Base-by-base conservation (phyloP, 2,329 filamentous ascomycete genomes). In the Stylonectria norvegica region DNA sequence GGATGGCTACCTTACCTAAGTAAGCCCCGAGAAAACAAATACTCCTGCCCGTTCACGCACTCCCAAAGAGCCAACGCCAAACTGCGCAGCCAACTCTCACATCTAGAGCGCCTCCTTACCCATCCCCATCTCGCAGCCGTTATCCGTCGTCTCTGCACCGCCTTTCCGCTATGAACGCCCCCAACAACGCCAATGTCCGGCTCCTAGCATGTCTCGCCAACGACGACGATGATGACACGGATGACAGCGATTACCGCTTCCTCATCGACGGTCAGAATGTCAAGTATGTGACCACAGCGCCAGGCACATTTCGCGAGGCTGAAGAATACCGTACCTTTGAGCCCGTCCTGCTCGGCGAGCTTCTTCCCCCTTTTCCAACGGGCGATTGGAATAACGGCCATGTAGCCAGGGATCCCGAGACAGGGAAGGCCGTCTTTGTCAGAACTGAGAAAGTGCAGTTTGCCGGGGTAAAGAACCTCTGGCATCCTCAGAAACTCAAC, bases 381-480 rank as follows among this genome's bases (percentile, higher is more conserved):
- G 65, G 66, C 10, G 60, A 66, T 45, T 71, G 67, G 67, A 71
- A 69, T 40, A 48, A 53, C 32, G 68, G 59, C 33, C 58, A 59
- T 20, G 54, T 71, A 29, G 49, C 56, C 18, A 48, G 51, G 25
- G 43, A 63, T 20, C 28, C 39, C 9, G 33, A 42, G 5, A 55
- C 44, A 2, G 60, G 56, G 17, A 42, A 46, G 5, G 51, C 58
- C 2, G 42, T 48, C 47, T 66, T 67, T 42, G 36, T 51, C 28
- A 36, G 48, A 27, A 53, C 52, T 12, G 39, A 44, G 35, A 55
- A 53, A n/a, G 46, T 43, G 31, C 37, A 49, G 20, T 47, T 69
- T 1, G 57, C 61, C 5, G 57, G 58, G 1, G 58, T 69, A 42
- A 48, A n/a, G 9, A 52, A 56, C 28, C 42, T 55, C 11, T 70